Evolutionary conservation across 306 rosid species (phyloP).

Genomic region (Myrica gale): DNA sequence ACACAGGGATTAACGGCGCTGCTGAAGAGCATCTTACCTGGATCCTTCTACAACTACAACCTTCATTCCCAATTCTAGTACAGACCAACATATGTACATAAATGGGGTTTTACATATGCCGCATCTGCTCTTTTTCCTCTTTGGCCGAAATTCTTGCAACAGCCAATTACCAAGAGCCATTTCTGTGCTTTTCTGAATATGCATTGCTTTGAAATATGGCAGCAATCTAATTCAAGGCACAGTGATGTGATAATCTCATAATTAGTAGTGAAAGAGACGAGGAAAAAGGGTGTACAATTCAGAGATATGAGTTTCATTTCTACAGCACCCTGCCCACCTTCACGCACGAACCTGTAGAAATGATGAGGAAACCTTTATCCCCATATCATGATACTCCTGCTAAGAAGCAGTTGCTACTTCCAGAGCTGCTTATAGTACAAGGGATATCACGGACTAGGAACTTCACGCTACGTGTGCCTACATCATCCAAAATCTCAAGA

Average conservation of each 20-base stretch:
- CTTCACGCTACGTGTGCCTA: slow-evolving; percentile 50
- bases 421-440: slow-evolving; percentile 48
- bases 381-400: slow-evolving; percentile 38
- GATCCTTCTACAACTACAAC: slow-evolving; percentile 24
- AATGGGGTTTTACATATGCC: slow-evolving; percentile 1
- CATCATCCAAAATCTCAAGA: slow-evolving; percentile 61
- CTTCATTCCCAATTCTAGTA: slow-evolving; percentile 30
- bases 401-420: slow-evolving; percentile 54
- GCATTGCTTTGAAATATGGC: slow-evolving; percentile 11
- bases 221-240: slow-evolving; percentile 11
- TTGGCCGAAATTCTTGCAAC: neutral
- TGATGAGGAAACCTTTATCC: slow-evolving; percentile 20
- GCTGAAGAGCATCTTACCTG: slow-evolving; percentile 4
- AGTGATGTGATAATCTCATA: slow-evolving; percentile 14
- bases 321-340: slow-evolving; percentile 10
- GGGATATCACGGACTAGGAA: slow-evolving; percentile 66
- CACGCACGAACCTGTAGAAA: slow-evolving; percentile 7
- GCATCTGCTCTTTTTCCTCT: slow-evolving; percentile 20
- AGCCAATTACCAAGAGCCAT: slow-evolving; percentile 9
- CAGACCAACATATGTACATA: slow-evolving; percentile 18
- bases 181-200: neutral
- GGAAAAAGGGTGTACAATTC: neutral
- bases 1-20: slow-evolving; percentile 10
- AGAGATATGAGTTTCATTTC: neutral
- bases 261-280: slow-evolving; percentile 8